Base-by-base conservation (phyloP, 23 red algal species). In the Gracilariopsis chorda region DNA sequence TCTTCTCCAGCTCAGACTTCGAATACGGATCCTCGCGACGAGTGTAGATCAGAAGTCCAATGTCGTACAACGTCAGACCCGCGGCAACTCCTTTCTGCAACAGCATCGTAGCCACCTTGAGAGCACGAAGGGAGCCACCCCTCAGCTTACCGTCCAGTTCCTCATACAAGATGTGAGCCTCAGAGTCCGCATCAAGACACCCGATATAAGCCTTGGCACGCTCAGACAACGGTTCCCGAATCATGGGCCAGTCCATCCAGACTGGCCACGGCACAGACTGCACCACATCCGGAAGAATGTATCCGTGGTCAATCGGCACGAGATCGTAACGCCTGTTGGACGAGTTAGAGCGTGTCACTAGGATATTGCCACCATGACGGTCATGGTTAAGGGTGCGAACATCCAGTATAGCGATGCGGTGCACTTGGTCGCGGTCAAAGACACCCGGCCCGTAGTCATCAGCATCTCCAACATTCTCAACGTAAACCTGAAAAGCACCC, bases 211-310 rank as follows among this genome's bases (percentile, higher is more conserved):
- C 32, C 17, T 56, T 83, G 16, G 91, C 78, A 8, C 77, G 36
- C 25, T 79, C 49, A 12, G 82, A 83, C 32, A 99, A 47, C 23
- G 97, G 88, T 51, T 99, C 60, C 3, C 80, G 51, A 8, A 93
- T 73, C 78, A 92, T 88, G n/a, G 97, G 90, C 97, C 97, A 99
- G 61, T 99, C 97, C 97, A 99, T 99, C 97, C 97, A 99, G 34
- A 93, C 76, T 48, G 97, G 87, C 93, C 97, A 95, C 48, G 97
- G 97, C 63, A 88, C 68, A 46, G 86, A 84, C 19, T 85, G 91
- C 43, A 99, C 80, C 16, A 62, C 37, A 87, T 87, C 82, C 8
- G 93, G 93, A 58, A 99, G 30, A 49, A 94, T 96, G 59, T 94
- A 99, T 0, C 89, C 97, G 62, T 99, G 97, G 53, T 99, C 97